Conservation (phyloP, 2,329 filamentous ascomycete species). For the Penicillium sp. region DNA sequence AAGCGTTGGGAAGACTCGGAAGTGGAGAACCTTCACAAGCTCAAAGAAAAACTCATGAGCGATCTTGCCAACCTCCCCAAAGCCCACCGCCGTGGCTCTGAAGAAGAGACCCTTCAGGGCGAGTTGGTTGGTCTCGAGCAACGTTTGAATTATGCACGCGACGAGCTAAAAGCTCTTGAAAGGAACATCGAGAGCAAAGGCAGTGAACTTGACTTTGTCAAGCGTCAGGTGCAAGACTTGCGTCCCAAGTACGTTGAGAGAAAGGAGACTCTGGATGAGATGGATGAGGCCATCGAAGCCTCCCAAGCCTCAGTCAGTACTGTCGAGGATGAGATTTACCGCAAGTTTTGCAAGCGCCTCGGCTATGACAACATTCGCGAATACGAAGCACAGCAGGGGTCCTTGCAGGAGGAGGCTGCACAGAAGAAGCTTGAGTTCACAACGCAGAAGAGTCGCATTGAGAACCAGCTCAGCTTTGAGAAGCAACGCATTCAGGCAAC, state of each 20-base stretch:
- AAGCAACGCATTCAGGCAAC: constrained; percentile 71
- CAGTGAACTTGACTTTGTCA: constrained; percentile 72
- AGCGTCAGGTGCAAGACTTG: constrained; percentile 70
- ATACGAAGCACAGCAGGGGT: constrained; percentile 91
- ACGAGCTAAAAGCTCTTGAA: constrained; percentile 74
- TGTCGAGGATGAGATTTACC: constrained; percentile 87
- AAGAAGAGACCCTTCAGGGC: constrained; percentile 77
- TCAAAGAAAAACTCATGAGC: constrained; percentile 70
- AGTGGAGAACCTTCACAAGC: constrained; percentile 75
- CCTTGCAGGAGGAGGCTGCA: constrained; percentile 82
- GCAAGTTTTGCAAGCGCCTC: constrained; percentile 77
- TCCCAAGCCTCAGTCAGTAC: constrained; percentile 66
- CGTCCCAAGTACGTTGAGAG: constrained; percentile 76
- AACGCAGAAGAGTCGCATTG: constrained; percentile 66
- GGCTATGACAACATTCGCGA: constrained; percentile 87
- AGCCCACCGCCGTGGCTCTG: constrained; percentile 68
- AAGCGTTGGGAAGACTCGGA: constrained; percentile 88
- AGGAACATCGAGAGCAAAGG: constrained; percentile 82
- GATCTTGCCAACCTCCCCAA: constrained; percentile 80
- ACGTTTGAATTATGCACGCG: constrained; percentile 66
- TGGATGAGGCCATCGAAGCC: constrained; percentile 55
- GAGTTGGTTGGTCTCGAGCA: constrained; percentile 79
- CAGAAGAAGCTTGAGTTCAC: constrained; percentile 85
- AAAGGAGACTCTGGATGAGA: constrained; percentile 62
- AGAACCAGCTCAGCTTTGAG: constrained; percentile 61